phyloP scores from a whole-genome alignment of 2,329 filamentous ascomycete species.

The Exutisphaerella laricina region DNA sequence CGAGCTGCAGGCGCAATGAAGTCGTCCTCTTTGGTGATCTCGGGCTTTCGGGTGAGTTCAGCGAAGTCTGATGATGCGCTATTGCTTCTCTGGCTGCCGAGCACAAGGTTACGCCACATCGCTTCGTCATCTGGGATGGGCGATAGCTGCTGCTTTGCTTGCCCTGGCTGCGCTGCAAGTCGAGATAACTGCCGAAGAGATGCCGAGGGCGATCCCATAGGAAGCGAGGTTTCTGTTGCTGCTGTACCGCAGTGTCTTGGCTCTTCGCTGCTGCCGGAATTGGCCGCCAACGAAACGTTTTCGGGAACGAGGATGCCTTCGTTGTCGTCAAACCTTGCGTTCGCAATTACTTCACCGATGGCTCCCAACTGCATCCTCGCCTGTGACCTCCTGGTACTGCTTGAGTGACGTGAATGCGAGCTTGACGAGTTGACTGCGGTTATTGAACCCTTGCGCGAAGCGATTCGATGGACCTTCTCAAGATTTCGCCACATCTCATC shows the following conservation, averaged over 20 bases:
- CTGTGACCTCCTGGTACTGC: too few relatives aligned
- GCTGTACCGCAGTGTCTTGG: neutral
- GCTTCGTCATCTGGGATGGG: slow-evolving; percentile 14
- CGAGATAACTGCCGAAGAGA: slow-evolving; percentile 8
- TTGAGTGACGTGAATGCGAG: too few relatives aligned
- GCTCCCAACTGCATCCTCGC: neutral
- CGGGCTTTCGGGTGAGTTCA: neutral
- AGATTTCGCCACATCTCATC: slow-evolving; percentile 1
- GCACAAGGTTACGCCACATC: slow-evolving; percentile 25
- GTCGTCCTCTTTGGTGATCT: slow-evolving; percentile 4
- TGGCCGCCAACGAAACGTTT: neutral
- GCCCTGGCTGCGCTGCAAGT: slow-evolving; percentile 2
- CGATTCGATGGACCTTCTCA: neutral
- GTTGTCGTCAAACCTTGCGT: too few relatives aligned
- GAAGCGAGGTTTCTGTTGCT: neutral
- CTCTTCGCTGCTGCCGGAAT: neutral
- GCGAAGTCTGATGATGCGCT: slow-evolving; percentile 10
- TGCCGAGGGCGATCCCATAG: slow-evolving; percentile 6
- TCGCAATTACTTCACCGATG: too few relatives aligned
- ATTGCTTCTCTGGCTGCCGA: slow-evolving; percentile 18
- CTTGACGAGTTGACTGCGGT: slow-evolving; percentile 3
- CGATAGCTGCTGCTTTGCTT: neutral
- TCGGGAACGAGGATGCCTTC: neutral
- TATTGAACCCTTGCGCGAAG: neutral
- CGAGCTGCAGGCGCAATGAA: neutral